These are phyloP conservation scores for Fusarium temperatum DNA, from an alignment of 2,329 filamentous ascomycete genomes.

Conservation along the genomic window DNA sequence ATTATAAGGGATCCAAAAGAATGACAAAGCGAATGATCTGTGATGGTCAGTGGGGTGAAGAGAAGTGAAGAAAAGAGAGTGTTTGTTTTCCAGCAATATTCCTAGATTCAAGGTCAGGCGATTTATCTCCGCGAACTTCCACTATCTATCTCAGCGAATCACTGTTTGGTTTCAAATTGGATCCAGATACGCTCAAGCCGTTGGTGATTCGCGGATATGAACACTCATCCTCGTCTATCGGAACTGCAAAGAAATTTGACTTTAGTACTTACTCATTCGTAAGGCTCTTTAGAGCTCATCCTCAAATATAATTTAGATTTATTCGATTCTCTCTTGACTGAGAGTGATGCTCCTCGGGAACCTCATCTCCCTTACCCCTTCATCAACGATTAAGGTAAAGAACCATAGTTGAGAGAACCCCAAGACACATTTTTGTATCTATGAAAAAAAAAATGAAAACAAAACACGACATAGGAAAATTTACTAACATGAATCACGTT, in stretches of 20 bases:
- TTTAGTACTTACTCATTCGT: not conserved
- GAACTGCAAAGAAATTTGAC: not conserved
- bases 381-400: not conserved
- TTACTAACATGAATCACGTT: not conserved
- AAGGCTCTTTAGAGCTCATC: not conserved
- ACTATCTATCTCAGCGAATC: constrained; percentile 25
- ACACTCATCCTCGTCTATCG: not conserved
- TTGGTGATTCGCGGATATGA: constrained; percentile 13
- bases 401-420: not conserved
- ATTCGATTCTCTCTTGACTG: not conserved
- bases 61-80: not conserved
- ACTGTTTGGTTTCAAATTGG: constrained; percentile 8
- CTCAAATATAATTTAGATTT: not conserved
- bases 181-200: not conserved
- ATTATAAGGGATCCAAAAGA: not conserved
- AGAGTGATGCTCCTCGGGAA: not conserved
- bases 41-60: constrained; percentile 8
- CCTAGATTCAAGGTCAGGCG: constrained; percentile 28
- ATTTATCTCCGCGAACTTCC: constrained; percentile 23
- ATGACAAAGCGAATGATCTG: not conserved
- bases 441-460: not conserved
- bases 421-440: not conserved
- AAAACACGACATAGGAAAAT: not conserved
- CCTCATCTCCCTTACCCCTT: not conserved
- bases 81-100: constrained; percentile 20